Base-by-base conservation (phyloP, 352 stramenopile genomes). In the Phytophthora pinifolia region DNA sequence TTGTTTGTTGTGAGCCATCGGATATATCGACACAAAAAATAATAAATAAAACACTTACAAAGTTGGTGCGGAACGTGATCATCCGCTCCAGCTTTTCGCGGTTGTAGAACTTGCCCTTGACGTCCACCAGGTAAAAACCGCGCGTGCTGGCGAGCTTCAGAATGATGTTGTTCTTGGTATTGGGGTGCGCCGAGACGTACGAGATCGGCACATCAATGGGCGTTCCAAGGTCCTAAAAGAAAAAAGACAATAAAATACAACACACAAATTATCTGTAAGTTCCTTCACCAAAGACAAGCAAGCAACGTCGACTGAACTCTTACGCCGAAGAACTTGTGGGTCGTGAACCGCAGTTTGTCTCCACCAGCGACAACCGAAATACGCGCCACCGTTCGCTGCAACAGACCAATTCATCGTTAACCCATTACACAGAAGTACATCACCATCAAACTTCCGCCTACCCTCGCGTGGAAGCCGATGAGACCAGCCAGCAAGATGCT, bases 281-380 rank as follows among this genome's bases (percentile, higher is more conserved):
- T 7, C 62, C 32, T 10, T 34, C 17, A 48, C 13, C 15, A 46
- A 27, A 10, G 6, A 25, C 9, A 30, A 36, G 13, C 27, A 10
- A n/a, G n/a, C n/a, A 27, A 27, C 22, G 22, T 27, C 22, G 22
- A 27, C 22, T 27, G 22, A 27, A 46, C 20, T 49, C 72, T 29
- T 74, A 94, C 84, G 37, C 84, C 84, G 54, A 94, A 89, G 65
- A 92, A 94, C 65, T 92, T 94, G 71, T 94, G 84, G 25, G 82
- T 92, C 20, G 82, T 92, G 59, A 94, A 83, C 17, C 84, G 84
- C 22, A 94, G 67, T 55, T 94, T 94, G 46, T 88, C 70, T 18
- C 84, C 84, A 4, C 82, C 84, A 0, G 72, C 51, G 18, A 94
- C 78, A 9, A 94, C 64, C 10, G 84, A 92, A 46, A 94, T 89